These are phyloP conservation scores for Colletotrichum zoysiae DNA, from an alignment of 2,329 filamentous ascomycete species.

Conservation along the genomic window DNA sequence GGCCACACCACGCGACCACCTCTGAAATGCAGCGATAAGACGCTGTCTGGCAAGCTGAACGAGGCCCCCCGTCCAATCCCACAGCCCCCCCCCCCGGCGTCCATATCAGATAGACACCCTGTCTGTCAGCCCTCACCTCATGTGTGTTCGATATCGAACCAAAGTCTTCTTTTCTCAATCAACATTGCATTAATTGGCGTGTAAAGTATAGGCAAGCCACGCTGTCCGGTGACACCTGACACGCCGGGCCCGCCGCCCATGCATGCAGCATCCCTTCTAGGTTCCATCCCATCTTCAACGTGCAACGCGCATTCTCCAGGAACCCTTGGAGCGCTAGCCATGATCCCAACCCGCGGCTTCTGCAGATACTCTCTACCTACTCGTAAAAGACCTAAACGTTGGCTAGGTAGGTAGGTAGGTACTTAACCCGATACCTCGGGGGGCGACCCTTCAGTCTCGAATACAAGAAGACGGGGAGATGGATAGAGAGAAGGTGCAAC, in stretches of 20 bases:
- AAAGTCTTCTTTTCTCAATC: not conserved
- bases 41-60: not conserved
- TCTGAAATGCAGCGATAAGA: conserved; percentile 7
- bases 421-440: conserved; percentile 34
- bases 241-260: not conserved
- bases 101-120: not conserved
- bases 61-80: too few species aligned
- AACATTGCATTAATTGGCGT: not conserved
- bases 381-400: conserved; percentile 2
- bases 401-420: not conserved
- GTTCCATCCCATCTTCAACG: not conserved
- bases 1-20: conserved; percentile 21
- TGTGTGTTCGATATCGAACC: not conserved
- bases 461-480: conserved; percentile 14
- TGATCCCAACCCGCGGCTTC: conserved; percentile 20
- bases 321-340: conserved; percentile 9
- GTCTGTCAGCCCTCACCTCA: not conserved
- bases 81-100: not conserved
- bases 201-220: not conserved
- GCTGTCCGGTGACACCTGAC: not conserved
- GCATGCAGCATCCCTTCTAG: conserved; percentile 9
- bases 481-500: conserved; percentile 2
- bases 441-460: conserved; percentile 21
- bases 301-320: conserved; percentile 1
- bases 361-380: not conserved